These are phyloP conservation scores for Malania oleifera DNA, from an alignment of 164 flowering plant species.

Conservation along the genomic window DNA sequence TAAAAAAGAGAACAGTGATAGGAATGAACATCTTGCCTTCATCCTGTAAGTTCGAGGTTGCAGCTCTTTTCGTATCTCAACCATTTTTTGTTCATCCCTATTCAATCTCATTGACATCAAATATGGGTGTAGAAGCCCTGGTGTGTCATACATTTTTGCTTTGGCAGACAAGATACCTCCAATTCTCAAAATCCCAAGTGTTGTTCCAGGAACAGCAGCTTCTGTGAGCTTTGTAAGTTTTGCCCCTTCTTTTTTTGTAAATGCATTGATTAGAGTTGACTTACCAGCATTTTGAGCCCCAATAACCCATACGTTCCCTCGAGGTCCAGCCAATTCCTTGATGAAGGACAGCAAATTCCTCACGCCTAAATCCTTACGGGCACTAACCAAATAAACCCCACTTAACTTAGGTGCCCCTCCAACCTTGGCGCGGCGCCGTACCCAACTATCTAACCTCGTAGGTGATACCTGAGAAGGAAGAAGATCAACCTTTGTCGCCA, in stretches of 20 bases:
- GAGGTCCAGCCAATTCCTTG: constrained; percentile 87
- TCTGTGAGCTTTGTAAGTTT: constrained; percentile 79
- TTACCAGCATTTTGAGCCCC: constrained; percentile 98
- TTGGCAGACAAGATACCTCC: constrained; percentile 85
- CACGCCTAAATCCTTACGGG: constrained; percentile 83
- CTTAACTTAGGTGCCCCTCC: constrained; percentile 79
- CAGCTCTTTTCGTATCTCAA: constrained; percentile 84
- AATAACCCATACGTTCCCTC: constrained; percentile 96
- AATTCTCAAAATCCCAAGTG: constrained; percentile 89
- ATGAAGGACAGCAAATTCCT: constrained; percentile 69
- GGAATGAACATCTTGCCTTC: constrained; percentile 50
- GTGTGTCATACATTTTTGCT: constrained; percentile 95
- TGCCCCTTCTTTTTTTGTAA: constrained; percentile 72
- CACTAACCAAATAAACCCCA: constrained; percentile 85
- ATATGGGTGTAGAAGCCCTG: constrained; percentile 91
- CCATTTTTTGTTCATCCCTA: constrained; percentile 91
- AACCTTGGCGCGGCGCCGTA: constrained; percentile 80
- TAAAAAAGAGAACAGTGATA: neutral
- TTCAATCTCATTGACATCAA: constrained; percentile 77
- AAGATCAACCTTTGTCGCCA: constrained; percentile 94
- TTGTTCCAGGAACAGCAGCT: constrained; percentile 95
- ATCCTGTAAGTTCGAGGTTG: constrained; percentile 79
- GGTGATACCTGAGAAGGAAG: constrained; percentile 87
- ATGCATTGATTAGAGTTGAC: constrained; percentile 81
- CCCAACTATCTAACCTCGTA: constrained; percentile 88